Percentiles rank a stretch among this genome's conserved stretches.
Conservation (phyloP, 1,284 basidiomycete species). For the Ustilago cynodontis region DNA sequence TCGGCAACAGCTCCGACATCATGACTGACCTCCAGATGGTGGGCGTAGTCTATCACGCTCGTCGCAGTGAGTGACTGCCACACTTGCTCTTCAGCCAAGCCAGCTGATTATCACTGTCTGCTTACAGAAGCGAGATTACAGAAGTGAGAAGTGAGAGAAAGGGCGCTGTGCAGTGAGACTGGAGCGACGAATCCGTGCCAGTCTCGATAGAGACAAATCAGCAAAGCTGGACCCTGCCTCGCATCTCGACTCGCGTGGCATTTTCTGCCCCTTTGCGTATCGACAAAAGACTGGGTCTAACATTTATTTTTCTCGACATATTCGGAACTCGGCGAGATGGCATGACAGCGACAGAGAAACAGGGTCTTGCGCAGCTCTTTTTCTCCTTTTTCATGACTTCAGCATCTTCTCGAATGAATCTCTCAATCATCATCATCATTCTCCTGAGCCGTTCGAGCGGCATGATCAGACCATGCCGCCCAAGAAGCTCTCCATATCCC, state of each 20-base stretch:
- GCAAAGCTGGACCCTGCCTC: neutral
- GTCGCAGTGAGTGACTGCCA: too few relatives aligned
- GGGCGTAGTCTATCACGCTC: too few relatives aligned
- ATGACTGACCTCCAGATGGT: too few relatives aligned
- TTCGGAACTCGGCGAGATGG: constrained; percentile 16
- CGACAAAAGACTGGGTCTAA: constrained; percentile 10
- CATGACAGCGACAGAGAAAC: constrained; percentile 2
- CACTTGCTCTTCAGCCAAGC: too few relatives aligned
- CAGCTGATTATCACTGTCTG: too few relatives aligned
- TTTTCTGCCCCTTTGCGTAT: neutral
- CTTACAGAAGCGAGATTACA: too few relatives aligned
- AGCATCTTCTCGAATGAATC: neutral
- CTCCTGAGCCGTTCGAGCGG: neutral
- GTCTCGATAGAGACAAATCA: constrained; percentile 20
- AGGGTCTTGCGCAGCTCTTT: neutral
- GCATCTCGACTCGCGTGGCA: neutral
- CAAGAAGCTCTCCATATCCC: constrained; percentile 37
- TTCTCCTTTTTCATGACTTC: neutral
- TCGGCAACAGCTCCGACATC: too few relatives aligned
- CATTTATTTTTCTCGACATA: neutral
- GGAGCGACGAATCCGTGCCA: constrained; percentile 44
- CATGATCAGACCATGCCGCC: constrained; percentile 24
- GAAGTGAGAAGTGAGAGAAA: too few relatives aligned
- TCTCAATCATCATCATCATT: neutral
- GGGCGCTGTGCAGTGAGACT: too few relatives aligned